Evolutionary conservation across 441 rosid species (phyloP).

Genomic region (Populus trichocarpa): DNA sequence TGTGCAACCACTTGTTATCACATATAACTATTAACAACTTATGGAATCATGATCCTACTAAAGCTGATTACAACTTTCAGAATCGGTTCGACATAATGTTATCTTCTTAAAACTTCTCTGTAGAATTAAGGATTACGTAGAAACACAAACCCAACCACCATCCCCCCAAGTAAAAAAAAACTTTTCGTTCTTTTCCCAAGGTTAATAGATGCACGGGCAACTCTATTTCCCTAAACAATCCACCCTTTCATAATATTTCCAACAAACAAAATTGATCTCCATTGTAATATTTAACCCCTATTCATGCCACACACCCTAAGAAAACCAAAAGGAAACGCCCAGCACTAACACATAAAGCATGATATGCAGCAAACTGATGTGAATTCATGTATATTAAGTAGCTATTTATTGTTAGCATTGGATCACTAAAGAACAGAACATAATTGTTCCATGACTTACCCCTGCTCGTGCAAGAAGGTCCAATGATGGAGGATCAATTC

Average conservation of each 20-base stretch:
- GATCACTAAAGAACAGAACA: background rate
- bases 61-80: background rate
- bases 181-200: background rate
- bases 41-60: background rate
- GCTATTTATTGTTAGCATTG: background rate
- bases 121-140: background rate
- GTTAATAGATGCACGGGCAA: background rate
- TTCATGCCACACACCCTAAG: background rate
- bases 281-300: background rate
- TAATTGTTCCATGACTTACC: constrained; percentile 43
- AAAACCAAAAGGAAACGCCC: background rate
- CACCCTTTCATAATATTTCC: background rate
- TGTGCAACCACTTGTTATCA: background rate
- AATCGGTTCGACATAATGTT: background rate
- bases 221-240: background rate
- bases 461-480: constrained; percentile 96
- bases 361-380: background rate
- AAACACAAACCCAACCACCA: background rate
- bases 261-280: background rate
- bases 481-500: constrained; percentile 92
- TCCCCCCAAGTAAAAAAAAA: no score
- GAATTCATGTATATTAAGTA: no score
- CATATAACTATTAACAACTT: background rate
- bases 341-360: background rate
- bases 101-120: background rate